Evolutionary conservation across 2,329 filamentous ascomycete species (phyloP).

Genomic region (Calonectria pseudoturangicola): DNA sequence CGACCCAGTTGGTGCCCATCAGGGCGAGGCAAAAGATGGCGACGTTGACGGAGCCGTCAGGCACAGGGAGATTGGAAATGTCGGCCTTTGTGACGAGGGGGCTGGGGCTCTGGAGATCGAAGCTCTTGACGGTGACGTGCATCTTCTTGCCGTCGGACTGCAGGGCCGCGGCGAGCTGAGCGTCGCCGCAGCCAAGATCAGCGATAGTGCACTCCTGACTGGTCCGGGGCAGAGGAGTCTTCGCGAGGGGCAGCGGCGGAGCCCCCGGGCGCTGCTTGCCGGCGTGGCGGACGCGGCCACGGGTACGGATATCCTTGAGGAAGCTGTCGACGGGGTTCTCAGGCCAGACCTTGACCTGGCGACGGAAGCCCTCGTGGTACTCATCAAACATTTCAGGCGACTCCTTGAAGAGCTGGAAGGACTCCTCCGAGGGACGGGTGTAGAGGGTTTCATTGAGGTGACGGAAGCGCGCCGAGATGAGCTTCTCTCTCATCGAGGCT

Average conservation of each 20-base stretch:
- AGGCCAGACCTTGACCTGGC: slow-evolving; percentile 96
- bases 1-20: slow-evolving; percentile 99
- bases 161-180: slow-evolving; percentile 83
- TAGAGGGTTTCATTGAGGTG: slow-evolving; percentile 98
- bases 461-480: slow-evolving; percentile 95
- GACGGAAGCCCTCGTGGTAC: slow-evolving; percentile 96
- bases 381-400: slow-evolving; percentile 96
- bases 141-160: slow-evolving; percentile 78
- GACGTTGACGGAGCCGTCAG: slow-evolving; percentile 85
- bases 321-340: slow-evolving; percentile 96
- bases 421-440: slow-evolving; percentile 89
- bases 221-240: slow-evolving; percentile 80
- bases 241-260: slow-evolving; percentile 52
- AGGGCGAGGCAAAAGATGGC: slow-evolving; percentile 96
- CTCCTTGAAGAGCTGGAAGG: slow-evolving; percentile 87
- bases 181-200: slow-evolving; percentile 95
- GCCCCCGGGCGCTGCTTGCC: slow-evolving; percentile 56
- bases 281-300: slow-evolving; percentile 73
- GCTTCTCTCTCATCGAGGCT: slow-evolving; percentile 94
- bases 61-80: slow-evolving; percentile 87
- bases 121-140: slow-evolving; percentile 85
- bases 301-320: slow-evolving; percentile 80
- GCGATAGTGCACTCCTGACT: slow-evolving; percentile 85
- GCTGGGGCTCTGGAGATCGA: slow-evolving; percentile 87
- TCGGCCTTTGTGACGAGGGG: slow-evolving; percentile 90